Evolutionary conservation across 345 rosid genomes (phyloP).

Genomic region (Corchorus olitorius): DNA sequence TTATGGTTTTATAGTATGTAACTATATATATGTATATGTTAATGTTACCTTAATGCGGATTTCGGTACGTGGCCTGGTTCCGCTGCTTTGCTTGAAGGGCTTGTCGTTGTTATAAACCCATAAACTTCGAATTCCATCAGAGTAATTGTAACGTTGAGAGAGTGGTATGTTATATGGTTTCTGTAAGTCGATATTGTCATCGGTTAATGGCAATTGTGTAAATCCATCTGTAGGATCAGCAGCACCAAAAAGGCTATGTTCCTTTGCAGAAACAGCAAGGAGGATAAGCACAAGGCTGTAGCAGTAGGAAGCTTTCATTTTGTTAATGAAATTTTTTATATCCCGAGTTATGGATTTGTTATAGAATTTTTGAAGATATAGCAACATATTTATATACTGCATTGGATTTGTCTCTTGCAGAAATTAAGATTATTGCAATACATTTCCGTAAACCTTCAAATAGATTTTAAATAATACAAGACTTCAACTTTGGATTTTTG

Average conservation of each 20-base stretch:
- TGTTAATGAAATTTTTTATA: background rate
- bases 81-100: slow-evolving; percentile 28
- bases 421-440: too few relatives aligned
- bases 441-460: background rate
- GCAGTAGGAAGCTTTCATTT: background rate
- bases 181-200: slow-evolving; percentile 23
- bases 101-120: slow-evolving; percentile 33
- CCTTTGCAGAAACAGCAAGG: background rate
- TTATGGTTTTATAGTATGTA: background rate
- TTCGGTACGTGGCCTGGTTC: slow-evolving; percentile 41
- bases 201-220: slow-evolving; percentile 28
- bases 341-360: background rate
- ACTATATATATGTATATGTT: too few relatives aligned
- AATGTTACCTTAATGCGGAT: slow-evolving; percentile 27
- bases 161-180: slow-evolving; percentile 29
- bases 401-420: too few relatives aligned
- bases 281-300: background rate
- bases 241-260: background rate
- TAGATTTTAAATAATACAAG: background rate
- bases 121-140: slow-evolving; percentile 18
- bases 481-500: too few relatives aligned
- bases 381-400: slow-evolving; percentile 1
- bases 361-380: background rate
- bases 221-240: slow-evolving; percentile 37
- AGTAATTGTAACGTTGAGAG: slow-evolving; percentile 19